Evolutionary conservation across 1,284 basidiomycete genomes (phyloP), one percentile per base, ranked within the genome.

Genomic region (Ceratobasidium sp.): DNA sequence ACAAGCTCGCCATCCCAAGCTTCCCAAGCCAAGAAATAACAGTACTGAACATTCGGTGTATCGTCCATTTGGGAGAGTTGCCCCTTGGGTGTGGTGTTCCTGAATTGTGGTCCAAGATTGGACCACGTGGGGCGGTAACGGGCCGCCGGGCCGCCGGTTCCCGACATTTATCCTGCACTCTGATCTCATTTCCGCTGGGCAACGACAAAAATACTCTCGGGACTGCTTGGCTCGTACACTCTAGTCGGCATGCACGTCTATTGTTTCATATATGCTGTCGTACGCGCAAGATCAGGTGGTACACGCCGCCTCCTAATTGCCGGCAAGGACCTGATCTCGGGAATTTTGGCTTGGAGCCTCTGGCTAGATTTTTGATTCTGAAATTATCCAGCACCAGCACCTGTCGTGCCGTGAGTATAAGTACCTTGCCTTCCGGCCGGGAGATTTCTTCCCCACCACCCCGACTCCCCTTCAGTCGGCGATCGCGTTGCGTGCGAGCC

Each of bases 101-200:
- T 73, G 56, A 23, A 28, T 33, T 61, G 65, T 2, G 57, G 9
- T 75, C 71, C 44, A 65, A 75, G 52, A 64, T 64, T 64, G 71
- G 48, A 62, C 70, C 70, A 75, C 71, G 61, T 65, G 71, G 59
- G 12, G 33, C n/a, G 61, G 46, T n/a, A 33, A 42, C 71, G 71
- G 71, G 26, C 71, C 71, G 71, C 26, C 71, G 71, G 71, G 2
- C 71, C 71, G 71, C 59, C 44, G 42, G 46, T 52, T 52, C 61
- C 71, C 48, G 50, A 54, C 5, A 52, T 15, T 64, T 52, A 38
- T 33, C 65, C 65, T 20, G 42, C 64, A 28, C 23, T 52, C 44
- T 67, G 48, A 67, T 26, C 64, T 66, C 59, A 62, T 62, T 42
- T 62, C 57, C 26, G 5, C 59, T 62, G 59, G 59, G 59, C 59